phyloP scores from a whole-genome alignment of 1,139 yeast species.

The Lodderomyces metapsilosis region DNA sequence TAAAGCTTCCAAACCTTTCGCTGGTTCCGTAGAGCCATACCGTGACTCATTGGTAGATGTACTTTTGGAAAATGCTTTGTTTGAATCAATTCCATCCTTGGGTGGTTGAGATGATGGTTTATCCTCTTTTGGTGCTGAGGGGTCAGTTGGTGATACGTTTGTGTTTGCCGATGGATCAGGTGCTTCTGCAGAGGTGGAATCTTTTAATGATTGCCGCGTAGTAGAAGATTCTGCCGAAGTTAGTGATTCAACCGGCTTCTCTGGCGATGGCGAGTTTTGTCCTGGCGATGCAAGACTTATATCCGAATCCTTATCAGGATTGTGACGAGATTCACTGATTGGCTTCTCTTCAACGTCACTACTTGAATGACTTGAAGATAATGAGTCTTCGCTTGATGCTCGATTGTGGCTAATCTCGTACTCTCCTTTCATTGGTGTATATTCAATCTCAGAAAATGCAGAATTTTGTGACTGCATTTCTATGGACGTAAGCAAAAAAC shows the following conservation, averaged over 20 bases:
- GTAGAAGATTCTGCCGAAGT: constrained; percentile 2
- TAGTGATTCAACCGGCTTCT: constrained; percentile 3
- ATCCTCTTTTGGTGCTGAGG: background rate
- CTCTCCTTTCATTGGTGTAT: background rate
- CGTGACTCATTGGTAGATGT: background rate
- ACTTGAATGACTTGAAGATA: background rate
- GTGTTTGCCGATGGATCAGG: background rate
- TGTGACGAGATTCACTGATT: background rate
- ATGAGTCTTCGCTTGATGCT: background rate
- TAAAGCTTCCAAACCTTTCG: background rate
- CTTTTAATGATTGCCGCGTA: background rate
- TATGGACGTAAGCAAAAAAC: no score
- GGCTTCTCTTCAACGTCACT: background rate
- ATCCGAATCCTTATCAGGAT: background rate
- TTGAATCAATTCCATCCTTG: background rate
- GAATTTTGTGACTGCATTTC: no score
- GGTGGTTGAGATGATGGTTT: background rate
- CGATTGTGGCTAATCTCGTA: background rate
- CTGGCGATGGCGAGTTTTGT: constrained; percentile 7
- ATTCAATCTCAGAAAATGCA: background rate
- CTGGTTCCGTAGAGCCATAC: background rate
- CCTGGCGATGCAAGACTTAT: constrained; percentile 1
- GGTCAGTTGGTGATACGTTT: background rate
- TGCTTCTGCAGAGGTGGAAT: background rate
- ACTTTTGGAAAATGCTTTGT: background rate